Base-by-base conservation (phyloP, 176 grass and related monocot species). In the Oryza glumipatula region DNA sequence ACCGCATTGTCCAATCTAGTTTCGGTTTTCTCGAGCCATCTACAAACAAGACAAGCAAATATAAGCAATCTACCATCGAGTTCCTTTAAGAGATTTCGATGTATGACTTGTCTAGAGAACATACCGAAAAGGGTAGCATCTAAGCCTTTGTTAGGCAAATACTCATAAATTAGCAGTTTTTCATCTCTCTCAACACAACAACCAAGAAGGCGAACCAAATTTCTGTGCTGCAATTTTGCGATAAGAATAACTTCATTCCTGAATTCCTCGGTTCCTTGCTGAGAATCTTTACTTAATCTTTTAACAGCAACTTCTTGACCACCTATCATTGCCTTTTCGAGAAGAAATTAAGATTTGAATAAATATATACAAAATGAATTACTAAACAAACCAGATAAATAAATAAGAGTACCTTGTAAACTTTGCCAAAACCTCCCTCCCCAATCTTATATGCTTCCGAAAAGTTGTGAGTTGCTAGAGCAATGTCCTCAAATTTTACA, bases 341-440 rank as follows among this genome's bases (percentile, higher is more conserved):
- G 9, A 46, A 46, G 35, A 15, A 15, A 3, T 60, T 6, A 56
- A 12, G n/a, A 24, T 23, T 64, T 23, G 0, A 22, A n/a, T 24
- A 10, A 19, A 21, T n/a, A 19, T 1, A 54, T 11, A 46, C 5
- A 46, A 46, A 46, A 46, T 51, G 48, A 15, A 19, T 56, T 56
- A 15, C 48, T 16, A 5, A 51, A 51, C 48, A 56, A 56, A 19
- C 5, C 0, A 56, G 16, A 83, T 80, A 73, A 56, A 56, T 19
- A 56, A 56, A 19, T 7, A 17, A 19, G 52, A 21, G 52, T 83
- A 88, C 86, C 86, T 79, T 83, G 35, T 79, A 88, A 30, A 88
- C 79, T 49, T 74, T 75, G 12, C 78, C 86, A 49, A 88, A 88
- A 23, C 86, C 78, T 38, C 78, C 86, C 4, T 88, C 61, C 33